Percentiles rank a stretch among this genome's conserved stretches.
Conservation (phyloP, 805 yeast species). For the Yarrowia sp. region DNA sequence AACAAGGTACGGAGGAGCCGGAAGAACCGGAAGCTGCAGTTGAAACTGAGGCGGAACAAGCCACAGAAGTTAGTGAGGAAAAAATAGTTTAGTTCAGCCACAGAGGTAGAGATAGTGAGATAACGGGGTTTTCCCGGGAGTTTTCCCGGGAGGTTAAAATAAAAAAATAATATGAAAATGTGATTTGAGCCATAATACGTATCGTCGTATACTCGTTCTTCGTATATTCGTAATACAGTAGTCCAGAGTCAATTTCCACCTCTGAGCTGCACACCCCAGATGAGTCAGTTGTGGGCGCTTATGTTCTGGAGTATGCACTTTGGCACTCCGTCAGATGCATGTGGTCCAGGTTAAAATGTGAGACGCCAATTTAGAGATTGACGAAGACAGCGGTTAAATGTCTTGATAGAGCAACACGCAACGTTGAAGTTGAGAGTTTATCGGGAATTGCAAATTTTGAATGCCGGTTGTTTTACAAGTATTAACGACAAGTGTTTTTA, state of each 20-base stretch:
- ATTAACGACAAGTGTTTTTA: too few species aligned
- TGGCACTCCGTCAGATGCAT: neutral
- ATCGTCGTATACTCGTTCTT: neutral
- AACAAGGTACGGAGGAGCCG: neutral
- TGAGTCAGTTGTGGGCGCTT: neutral
- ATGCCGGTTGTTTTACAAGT: too few species aligned
- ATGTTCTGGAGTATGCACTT: too few species aligned
- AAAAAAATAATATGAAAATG: neutral
- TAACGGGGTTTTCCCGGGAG: neutral
- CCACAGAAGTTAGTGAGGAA: neutral
- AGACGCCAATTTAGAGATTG: neutral
- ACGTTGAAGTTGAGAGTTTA: too few species aligned
- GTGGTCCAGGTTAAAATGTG: neutral
- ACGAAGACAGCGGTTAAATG: too few species aligned
- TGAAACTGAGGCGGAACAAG: neutral
- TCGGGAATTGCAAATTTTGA: too few species aligned
- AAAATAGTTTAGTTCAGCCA: neutral
- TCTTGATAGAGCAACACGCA: too few species aligned
- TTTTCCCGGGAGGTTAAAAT: neutral
- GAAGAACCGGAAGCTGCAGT: neutral
- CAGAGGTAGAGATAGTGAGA: neutral
- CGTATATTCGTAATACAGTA: neutral
- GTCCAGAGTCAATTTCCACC: neutral
- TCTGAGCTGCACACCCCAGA: constrained; percentile 1
- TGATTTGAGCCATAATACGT: too few species aligned